phyloP scores from a whole-genome alignment of 2,329 filamentous ascomycete genomes.

The Meredithiella fracta region DNA sequence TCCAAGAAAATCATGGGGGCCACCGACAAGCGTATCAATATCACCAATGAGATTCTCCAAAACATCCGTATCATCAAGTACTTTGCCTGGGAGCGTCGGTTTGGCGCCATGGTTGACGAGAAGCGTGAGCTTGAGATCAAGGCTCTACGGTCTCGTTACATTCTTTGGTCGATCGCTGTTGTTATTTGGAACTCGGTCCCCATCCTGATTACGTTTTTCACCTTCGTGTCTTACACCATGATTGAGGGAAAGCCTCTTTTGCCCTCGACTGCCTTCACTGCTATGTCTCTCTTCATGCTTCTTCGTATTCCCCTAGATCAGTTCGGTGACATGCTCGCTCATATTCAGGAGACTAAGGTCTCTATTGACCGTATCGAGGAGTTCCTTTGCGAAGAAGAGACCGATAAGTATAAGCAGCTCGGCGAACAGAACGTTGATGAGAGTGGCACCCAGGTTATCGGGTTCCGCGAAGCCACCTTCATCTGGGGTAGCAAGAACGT shows the following conservation, averaged over 20 bases:
- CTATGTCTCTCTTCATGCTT: conserved; percentile 87
- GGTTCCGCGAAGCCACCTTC: conserved; percentile 69
- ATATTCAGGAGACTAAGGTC: conserved; percentile 93
- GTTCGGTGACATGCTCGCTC: conserved; percentile 94
- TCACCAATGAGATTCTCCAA: conserved; percentile 90
- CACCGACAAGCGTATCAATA: conserved; percentile 89
- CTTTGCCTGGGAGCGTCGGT: conserved; percentile 94
- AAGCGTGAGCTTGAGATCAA: conserved; percentile 67
- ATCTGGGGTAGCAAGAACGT: conserved; percentile 65
- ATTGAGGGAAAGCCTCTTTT: conserved; percentile 79
- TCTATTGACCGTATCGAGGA: conserved; percentile 94
- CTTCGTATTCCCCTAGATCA: conserved; percentile 88
- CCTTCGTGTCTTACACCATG: conserved; percentile 82
- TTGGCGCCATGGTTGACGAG: conserved; percentile 71
- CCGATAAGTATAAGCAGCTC: conserved; percentile 83
- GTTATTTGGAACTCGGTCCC: conserved; percentile 95
- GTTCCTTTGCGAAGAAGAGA: conserved; percentile 85
- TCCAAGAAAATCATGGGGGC: conserved; percentile 86
- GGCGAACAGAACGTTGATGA: conserved; percentile 52
- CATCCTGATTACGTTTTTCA: conserved; percentile 88
- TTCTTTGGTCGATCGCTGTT: conserved; percentile 80
- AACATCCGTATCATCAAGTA: conserved; percentile 99
- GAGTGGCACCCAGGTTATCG: conserved; percentile 57
- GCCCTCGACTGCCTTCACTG: conserved; percentile 88
- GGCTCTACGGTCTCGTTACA: conserved; percentile 64